phyloP scores from a whole-genome alignment of 169 alveolate species.

The Plasmodium inui region DNA sequence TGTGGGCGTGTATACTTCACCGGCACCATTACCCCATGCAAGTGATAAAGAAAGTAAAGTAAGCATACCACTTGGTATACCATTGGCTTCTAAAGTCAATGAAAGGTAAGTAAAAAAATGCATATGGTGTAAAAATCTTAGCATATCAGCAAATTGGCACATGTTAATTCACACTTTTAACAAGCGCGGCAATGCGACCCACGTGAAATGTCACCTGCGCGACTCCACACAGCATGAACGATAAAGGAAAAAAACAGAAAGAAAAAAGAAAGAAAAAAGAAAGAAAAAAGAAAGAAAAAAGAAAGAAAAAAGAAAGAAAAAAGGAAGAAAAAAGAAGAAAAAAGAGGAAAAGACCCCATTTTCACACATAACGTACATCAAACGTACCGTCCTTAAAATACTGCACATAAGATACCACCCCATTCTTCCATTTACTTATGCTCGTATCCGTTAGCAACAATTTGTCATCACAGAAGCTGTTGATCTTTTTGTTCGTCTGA shows the following conservation, averaged over 20 bases:
- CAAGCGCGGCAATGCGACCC: background rate
- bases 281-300: too few species aligned
- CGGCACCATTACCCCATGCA: background rate
- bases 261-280: too few species aligned
- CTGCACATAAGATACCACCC: constrained; percentile 46
- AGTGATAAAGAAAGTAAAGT: background rate
- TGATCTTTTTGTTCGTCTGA: constrained; percentile 36
- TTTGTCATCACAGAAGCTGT: constrained; percentile 25
- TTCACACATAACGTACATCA: constrained; percentile 22
- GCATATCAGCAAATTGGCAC: background rate
- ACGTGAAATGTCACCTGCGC: background rate
- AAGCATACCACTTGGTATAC: background rate
- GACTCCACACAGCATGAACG: background rate
- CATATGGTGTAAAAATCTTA: background rate
- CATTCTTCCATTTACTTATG: constrained; percentile 62
- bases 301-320: too few species aligned
- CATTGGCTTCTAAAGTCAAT: background rate
- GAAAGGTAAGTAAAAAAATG: background rate
- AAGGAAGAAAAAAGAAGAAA: background rate
- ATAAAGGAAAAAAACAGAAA: background rate
- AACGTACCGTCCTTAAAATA: constrained; percentile 37
- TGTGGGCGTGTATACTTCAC: background rate
- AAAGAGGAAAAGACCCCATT: background rate
- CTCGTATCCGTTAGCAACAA: constrained; percentile 58
- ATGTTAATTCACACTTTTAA: background rate